Percentiles rank a stretch among this genome's conserved stretches.
phyloP scores from a whole-genome alignment of 768 basidiomycete species.

The Mycena filopes region DNA sequence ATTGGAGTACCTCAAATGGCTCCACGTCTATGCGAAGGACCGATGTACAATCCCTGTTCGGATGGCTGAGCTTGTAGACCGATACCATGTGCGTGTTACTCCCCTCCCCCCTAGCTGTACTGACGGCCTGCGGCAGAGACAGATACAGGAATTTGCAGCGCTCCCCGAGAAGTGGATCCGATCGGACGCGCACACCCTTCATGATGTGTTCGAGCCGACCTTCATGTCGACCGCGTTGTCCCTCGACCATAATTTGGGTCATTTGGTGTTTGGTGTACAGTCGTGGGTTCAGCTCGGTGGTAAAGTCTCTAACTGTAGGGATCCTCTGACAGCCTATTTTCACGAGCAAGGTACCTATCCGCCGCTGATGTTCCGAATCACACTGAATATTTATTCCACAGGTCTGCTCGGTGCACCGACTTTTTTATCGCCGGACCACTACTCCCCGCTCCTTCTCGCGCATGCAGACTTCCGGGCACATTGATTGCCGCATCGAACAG shows the following conservation, averaged over 20 bases:
- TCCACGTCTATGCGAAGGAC: not conserved
- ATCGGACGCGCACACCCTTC: not conserved
- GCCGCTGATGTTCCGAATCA: no score
- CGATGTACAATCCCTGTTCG: not conserved
- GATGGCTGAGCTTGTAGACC: not conserved
- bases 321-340: not conserved
- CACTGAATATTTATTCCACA: no score
- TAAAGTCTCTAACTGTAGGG: not conserved
- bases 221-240: not conserved
- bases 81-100: not conserved
- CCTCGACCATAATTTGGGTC: not conserved
- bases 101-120: not conserved
- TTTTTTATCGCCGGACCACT: no score
- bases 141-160: no score
- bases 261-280: not conserved
- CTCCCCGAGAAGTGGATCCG: not conserved
- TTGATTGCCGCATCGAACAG: no score
- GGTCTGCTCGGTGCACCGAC: no score
- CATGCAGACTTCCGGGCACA: not conserved
- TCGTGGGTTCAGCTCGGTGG: not conserved
- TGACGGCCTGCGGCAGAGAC: no score
- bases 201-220: not conserved
- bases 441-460: not conserved
- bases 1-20: not conserved
- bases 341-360: not conserved